phyloP scores from a whole-genome alignment of 139 green algal genomes.

The Chlamydomonas sphaeroides region DNA sequence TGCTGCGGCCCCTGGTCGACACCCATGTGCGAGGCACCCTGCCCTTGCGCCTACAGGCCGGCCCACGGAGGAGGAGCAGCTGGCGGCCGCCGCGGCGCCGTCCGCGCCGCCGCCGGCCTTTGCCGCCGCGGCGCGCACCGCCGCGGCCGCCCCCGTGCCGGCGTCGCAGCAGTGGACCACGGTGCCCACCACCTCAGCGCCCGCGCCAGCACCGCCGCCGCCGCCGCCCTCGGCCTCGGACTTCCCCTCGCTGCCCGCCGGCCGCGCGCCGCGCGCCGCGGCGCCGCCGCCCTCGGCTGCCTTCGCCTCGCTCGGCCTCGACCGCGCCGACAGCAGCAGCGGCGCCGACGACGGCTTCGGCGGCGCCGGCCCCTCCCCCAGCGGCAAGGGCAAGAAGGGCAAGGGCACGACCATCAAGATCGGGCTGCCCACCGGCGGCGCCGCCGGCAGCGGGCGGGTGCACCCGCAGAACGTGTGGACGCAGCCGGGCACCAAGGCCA shows the following conservation, averaged over 20 bases:
- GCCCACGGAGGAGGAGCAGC: constrained; percentile 12
- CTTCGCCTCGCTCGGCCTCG: no score
- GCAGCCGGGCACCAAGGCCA: constrained; percentile 10
- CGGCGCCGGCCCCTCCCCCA: neutral
- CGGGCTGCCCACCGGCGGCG: neutral
- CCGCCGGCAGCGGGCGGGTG: neutral
- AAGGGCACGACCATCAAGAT: constrained; percentile 41
- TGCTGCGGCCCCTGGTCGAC: no score
- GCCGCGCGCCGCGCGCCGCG: no score
- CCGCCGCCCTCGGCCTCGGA: neutral
- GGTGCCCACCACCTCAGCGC: neutral
- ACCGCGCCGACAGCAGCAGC: no score
- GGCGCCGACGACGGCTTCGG: neutral
- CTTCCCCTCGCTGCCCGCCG: constrained; percentile 27
- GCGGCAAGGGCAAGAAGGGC: constrained; percentile 40
- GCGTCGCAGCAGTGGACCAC: no score
- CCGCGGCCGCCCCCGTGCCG: no score
- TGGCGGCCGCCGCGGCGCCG: neutral
- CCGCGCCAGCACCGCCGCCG: neutral
- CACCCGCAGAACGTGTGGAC: constrained; percentile 42
- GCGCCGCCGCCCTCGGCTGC: neutral
- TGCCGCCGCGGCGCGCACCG: no score
- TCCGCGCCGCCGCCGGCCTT: neutral
- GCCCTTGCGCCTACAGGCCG: no score
- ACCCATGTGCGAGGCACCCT: no score